These are phyloP conservation scores for Rhizophora mangle DNA, from an alignment of 345 rosid species.

Conservation along the genomic window DNA sequence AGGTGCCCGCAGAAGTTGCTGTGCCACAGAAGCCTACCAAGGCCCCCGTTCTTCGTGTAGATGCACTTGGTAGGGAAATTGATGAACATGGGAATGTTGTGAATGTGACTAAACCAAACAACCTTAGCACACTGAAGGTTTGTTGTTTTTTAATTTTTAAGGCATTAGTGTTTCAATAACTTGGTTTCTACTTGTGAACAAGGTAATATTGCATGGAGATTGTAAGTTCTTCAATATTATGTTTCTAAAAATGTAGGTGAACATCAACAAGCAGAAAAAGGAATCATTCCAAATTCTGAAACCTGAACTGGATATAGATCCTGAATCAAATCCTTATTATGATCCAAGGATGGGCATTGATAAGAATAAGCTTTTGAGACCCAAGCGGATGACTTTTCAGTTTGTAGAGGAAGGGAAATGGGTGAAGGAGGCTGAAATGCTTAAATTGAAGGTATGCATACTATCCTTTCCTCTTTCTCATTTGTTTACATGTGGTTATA, in stretches of 20 bases:
- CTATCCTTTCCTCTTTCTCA: neutral
- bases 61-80: slow-evolving; percentile 93
- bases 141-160: slow-evolving; percentile 5
- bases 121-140: slow-evolving; percentile 96
- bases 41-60: slow-evolving; percentile 86
- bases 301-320: slow-evolving; percentile 85
- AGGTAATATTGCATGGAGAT: neutral
- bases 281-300: slow-evolving; percentile 95
- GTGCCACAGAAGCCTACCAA: slow-evolving; percentile 75
- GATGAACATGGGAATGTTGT: slow-evolving; percentile 92
- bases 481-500: neutral
- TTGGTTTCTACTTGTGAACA: slow-evolving; percentile 10
- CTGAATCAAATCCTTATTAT: slow-evolving; percentile 71
- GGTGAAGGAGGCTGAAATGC: slow-evolving; percentile 84
- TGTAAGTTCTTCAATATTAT: neutral
- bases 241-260: slow-evolving; percentile 54
- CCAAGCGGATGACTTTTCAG: slow-evolving; percentile 82
- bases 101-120: slow-evolving; percentile 75
- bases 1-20: slow-evolving; percentile 45
- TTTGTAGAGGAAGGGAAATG: slow-evolving; percentile 99
- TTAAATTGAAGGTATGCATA: slow-evolving; percentile 63
- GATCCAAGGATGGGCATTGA: slow-evolving; percentile 83
- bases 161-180: neutral
- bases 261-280: slow-evolving; percentile 94
- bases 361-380: slow-evolving; percentile 79